These are phyloP conservation scores for Aspergillus mulundensis DNA, from an alignment of 495 filamentous ascomycete species.

Conservation along the genomic window DNA sequence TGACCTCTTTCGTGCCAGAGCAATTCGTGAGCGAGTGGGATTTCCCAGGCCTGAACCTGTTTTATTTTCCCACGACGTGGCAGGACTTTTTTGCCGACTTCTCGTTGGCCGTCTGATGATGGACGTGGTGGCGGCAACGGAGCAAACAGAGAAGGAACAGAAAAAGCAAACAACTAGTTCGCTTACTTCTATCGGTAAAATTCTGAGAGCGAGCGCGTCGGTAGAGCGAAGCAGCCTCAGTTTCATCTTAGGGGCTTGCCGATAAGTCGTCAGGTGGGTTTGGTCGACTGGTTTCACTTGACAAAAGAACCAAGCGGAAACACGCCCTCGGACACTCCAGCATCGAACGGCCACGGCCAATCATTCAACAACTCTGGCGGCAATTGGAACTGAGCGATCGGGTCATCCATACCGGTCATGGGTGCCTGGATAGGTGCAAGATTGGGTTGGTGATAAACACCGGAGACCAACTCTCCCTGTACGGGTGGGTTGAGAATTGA, in stretches of 20 bases:
- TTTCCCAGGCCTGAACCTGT: constrained; percentile 49
- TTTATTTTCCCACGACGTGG: constrained; percentile 47
- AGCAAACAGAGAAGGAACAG: no score
- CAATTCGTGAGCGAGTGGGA: constrained; percentile 53
- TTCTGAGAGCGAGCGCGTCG: no score
- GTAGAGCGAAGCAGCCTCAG: no score
- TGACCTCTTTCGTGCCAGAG: constrained; percentile 49
- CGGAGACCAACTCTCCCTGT: neutral
- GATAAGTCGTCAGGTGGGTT: no score
- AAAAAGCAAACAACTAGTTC: no score
- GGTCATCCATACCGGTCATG: neutral
- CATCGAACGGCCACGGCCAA: constrained; percentile 4
- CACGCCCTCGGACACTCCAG: neutral
- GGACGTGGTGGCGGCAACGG: no score
- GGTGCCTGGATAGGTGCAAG: neutral
- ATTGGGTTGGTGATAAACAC: neutral
- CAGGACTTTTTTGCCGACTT: constrained; percentile 44
- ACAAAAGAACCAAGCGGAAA: neutral
- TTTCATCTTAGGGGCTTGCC: no score
- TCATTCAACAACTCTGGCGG: constrained; percentile 1
- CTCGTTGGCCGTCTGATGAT: constrained; percentile 23
- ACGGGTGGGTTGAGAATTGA: neutral
- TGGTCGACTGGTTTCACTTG: no score
- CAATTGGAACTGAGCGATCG: neutral
- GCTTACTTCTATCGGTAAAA: no score